Conservation (phyloP, 441 rosid species). For the Eutrema salsugineum region DNA sequence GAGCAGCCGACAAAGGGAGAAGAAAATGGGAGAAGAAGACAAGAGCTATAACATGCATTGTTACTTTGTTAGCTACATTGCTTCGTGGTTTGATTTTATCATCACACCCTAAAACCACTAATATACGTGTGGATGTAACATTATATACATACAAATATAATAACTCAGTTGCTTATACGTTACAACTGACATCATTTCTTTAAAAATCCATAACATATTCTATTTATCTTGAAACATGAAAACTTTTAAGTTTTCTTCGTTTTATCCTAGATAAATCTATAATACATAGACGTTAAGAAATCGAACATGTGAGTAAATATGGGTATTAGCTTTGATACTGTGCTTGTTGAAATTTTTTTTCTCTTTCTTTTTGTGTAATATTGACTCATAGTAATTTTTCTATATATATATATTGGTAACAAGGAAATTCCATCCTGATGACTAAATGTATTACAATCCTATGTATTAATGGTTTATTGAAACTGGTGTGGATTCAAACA, state of each 20-base stretch:
- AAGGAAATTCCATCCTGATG: too few relatives aligned
- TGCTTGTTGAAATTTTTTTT: too few relatives aligned
- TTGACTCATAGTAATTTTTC: too few relatives aligned
- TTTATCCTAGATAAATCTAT: background rate
- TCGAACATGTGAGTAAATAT: background rate
- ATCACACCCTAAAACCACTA: constrained; percentile 5
- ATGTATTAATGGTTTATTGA: background rate
- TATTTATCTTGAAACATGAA: background rate
- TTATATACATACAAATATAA: background rate
- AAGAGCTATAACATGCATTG: constrained; percentile 19
- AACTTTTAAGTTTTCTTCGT: background rate
- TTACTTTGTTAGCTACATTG: constrained; percentile 18
- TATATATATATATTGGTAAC: too few relatives aligned
- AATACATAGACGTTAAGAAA: background rate
- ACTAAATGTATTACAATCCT: background rate
- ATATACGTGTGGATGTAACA: constrained; percentile 11
- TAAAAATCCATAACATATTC: background rate
- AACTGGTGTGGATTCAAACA: background rate
- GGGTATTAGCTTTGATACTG: background rate
- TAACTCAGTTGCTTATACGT: constrained; percentile 8
- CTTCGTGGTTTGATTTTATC: constrained; percentile 21
- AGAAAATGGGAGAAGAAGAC: constrained; percentile 23
- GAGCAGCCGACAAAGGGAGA: constrained; percentile 13
- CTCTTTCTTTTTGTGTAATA: too few relatives aligned
- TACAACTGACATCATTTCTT: background rate